These are phyloP conservation scores for Phytophthora litchii DNA, from an alignment of 352 stramenopile species.

Conservation along the genomic window DNA sequence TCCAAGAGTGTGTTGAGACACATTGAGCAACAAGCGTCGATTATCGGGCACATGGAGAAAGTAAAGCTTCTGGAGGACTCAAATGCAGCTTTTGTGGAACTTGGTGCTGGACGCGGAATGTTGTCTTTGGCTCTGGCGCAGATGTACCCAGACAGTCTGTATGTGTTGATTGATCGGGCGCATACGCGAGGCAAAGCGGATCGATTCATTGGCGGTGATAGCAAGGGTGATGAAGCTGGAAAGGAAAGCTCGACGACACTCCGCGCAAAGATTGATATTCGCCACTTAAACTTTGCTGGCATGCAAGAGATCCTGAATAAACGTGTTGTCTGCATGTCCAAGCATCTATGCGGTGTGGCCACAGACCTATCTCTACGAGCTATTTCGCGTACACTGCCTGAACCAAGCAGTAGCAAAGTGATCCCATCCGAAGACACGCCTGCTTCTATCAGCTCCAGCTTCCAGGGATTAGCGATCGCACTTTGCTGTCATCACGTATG, in stretches of 20 bases:
- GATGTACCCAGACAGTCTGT: slow-evolving; percentile 60
- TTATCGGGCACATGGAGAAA: slow-evolving; percentile 79
- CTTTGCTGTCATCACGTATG: slow-evolving; percentile 87
- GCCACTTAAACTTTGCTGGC: slow-evolving; percentile 76
- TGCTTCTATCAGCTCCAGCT: slow-evolving; percentile 36
- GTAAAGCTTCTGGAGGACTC: slow-evolving; percentile 51
- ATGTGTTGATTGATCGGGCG: slow-evolving; percentile 79
- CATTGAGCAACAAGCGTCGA: slow-evolving; percentile 86
- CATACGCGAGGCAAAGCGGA: slow-evolving; percentile 79
- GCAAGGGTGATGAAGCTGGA: slow-evolving; percentile 16
- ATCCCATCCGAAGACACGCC: slow-evolving; percentile 4
- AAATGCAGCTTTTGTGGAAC: slow-evolving; percentile 63
- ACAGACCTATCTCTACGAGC: slow-evolving; percentile 81
- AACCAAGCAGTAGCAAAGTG: not conserved
- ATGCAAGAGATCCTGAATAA: slow-evolving; percentile 59
- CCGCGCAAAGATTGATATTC: slow-evolving; percentile 86
- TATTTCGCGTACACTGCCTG: slow-evolving; percentile 59
- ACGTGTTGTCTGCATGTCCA: slow-evolving; percentile 82
- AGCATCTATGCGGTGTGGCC: slow-evolving; percentile 84
- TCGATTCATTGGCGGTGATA: slow-evolving; percentile 59
- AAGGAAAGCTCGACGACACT: slow-evolving; percentile 43
- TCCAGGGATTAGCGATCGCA: slow-evolving; percentile 69
- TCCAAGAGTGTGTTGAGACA: slow-evolving; percentile 73
- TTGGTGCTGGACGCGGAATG: slow-evolving; percentile 80
- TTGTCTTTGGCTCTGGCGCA: slow-evolving; percentile 81